Evolutionary conservation across 164 flowering plant genomes (phyloP), one percentile per base, ranked within the genome.

Genomic region (Vitis riparia): DNA sequence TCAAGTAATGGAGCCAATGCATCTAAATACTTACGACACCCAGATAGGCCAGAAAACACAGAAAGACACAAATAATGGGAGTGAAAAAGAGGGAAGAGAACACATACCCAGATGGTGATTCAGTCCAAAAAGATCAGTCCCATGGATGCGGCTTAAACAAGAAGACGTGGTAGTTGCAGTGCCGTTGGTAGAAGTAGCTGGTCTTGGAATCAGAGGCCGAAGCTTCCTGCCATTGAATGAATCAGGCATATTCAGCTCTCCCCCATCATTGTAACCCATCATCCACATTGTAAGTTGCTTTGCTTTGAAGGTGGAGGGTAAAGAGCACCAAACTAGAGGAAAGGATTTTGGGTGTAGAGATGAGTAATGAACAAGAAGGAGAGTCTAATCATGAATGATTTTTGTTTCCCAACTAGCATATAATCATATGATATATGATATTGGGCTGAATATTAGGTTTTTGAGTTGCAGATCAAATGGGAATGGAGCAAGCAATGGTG

Each of bases 201-300:
- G 83, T 55, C 81, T 72, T 14, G 97, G 92, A 29, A 87, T 77
- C 55, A 91, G 79, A 29, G 97, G 92, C 2, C 91, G 80, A 51
- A 89, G 89, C 59, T 81, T 86, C 51, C 88, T 72, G 14, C 82
- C 87, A 32, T 66, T 80, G 76, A 82, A 78, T 10, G 90, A 74
- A 61, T 84, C 89, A 15, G 84, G 55, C 64, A 73, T 67, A 71
- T 79, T 83, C 60, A 86, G 68, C 15, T 87, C 88, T 1, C 78
- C 82, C 15, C 77, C 82, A 47, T 86, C 87, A 55, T 80, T 81
- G 70, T 85, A 88, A n/a, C 91, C 93, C 91, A 88, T 81, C 88
- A 82, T 86, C 91, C 89, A 86, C 91, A 85, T 86, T 50, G 12
- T 29, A 37, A 15, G 11, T 6, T 29, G 2, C 27, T 23, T 23